A percentile compares a stretch with the other conserved stretches of the same genome.
Conservation (phyloP, 495 filamentous ascomycete genomes). For the Usnea hakonensis region DNA sequence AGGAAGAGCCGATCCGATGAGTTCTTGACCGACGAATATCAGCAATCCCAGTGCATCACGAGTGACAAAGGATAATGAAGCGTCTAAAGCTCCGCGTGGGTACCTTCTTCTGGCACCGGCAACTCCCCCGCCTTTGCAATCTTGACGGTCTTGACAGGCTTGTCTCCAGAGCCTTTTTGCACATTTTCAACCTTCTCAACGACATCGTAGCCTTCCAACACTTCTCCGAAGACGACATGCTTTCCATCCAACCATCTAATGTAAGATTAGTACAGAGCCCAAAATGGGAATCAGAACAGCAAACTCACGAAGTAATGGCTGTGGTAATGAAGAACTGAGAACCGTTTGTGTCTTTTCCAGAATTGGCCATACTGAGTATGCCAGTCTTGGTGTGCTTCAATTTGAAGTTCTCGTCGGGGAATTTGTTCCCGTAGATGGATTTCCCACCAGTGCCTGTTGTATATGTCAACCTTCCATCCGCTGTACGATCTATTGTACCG, state of each 20-base stretch:
- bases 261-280: slow-evolving; percentile 26
- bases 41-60: slow-evolving; percentile 29
- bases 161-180: slow-evolving; percentile 63
- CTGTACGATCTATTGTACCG: neutral
- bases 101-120: slow-evolving; percentile 88
- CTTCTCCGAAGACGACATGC: slow-evolving; percentile 88
- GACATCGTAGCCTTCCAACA: slow-evolving; percentile 84
- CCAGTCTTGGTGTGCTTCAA: slow-evolving; percentile 72
- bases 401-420: slow-evolving; percentile 99
- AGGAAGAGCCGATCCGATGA: slow-evolving; percentile 28
- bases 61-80: slow-evolving; percentile 23
- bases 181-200: slow-evolving; percentile 82
- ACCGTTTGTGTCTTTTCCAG: slow-evolving; percentile 95
- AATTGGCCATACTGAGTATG: slow-evolving; percentile 71
- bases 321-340: slow-evolving; percentile 98
- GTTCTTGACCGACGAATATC: slow-evolving; percentile 33
- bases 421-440: slow-evolving; percentile 94
- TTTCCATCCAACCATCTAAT: slow-evolving; percentile 76
- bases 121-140: slow-evolving; percentile 94
- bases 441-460: slow-evolving; percentile 78
- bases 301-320: slow-evolving; percentile 64
- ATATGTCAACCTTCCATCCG: slow-evolving; percentile 16
- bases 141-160: slow-evolving; percentile 67
- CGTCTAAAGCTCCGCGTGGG: slow-evolving; percentile 86
- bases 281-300: neutral